These are phyloP conservation scores for Strobilomyces confusus DNA, from an alignment of 768 basidiomycete genomes.

Conservation along the genomic window DNA sequence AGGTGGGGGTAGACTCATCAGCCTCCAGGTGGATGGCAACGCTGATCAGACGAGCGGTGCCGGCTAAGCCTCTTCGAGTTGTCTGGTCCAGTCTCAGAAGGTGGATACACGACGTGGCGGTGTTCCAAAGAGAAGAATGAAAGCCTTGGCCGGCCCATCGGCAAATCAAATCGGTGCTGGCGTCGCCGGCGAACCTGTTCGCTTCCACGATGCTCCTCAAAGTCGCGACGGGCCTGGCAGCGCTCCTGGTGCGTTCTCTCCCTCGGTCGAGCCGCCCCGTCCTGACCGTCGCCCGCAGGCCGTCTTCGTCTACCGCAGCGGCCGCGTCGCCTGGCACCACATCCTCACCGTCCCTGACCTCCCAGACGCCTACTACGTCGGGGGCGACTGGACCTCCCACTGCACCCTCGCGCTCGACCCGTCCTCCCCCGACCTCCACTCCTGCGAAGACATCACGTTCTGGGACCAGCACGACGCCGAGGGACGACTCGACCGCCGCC, in stretches of 20 bases:
- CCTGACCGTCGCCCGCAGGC: conserved; percentile 29
- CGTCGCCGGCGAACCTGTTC: neutral
- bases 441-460: conserved; percentile 64
- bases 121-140: no score
- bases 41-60: neutral
- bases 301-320: conserved; percentile 42
- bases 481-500: conserved; percentile 40
- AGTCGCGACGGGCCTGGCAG: conserved; percentile 2
- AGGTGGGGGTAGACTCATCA: no score
- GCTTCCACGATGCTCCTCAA: conserved; percentile 12
- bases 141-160: no score
- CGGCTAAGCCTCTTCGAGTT: neutral
- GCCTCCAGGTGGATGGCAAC: neutral
- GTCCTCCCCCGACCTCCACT: conserved; percentile 30
- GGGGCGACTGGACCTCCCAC: conserved; percentile 44
- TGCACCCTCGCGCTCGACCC: conserved; percentile 41
- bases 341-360: conserved; percentile 42
- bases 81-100: no score
- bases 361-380: conserved; percentile 47
- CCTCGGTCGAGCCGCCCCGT: neutral
- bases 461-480: conserved; percentile 53
- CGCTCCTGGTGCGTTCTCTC: conserved; percentile 8
- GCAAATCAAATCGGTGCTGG: no score
- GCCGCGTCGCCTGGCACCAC: conserved; percentile 37
- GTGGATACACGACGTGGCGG: no score